Percentiles rank a stretch among this genome's conserved stretches.
These are phyloP conservation scores for Coemansia sp. DNA, from an alignment of 192 early-diverging fungal species.

Conservation along the genomic window DNA sequence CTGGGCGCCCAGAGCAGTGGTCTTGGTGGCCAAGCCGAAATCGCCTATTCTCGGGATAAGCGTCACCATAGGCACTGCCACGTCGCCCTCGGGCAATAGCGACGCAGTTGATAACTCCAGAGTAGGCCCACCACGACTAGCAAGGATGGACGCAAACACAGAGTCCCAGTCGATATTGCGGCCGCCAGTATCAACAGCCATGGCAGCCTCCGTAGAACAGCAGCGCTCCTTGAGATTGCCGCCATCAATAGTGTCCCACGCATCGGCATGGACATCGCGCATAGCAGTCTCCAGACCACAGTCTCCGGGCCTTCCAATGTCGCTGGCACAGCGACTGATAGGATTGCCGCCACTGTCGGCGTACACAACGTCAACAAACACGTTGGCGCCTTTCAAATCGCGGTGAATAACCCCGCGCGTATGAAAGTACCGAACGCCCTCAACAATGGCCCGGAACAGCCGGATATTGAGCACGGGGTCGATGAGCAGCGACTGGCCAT, in stretches of 20 bases:
- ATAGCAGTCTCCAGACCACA: not conserved
- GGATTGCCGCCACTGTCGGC: constrained; percentile 37
- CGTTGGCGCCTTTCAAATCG: constrained; percentile 87
- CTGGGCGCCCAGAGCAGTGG: constrained; percentile 19
- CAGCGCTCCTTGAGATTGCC: constrained; percentile 35
- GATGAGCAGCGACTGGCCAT: constrained; percentile 27
- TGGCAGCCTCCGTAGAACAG: constrained; percentile 6
- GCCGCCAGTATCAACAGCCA: not conserved
- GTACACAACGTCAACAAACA: constrained; percentile 63
- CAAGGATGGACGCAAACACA: constrained; percentile 39
- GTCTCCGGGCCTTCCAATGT: constrained; percentile 24
- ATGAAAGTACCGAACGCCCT: constrained; percentile 67
- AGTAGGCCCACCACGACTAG: constrained; percentile 16
- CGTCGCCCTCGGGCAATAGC: not conserved
- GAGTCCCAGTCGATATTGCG: constrained; percentile 48
- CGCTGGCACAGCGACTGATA: constrained; percentile 30
- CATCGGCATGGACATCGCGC: constrained; percentile 24
- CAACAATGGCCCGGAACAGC: constrained; percentile 72
- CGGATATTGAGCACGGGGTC: constrained; percentile 58
- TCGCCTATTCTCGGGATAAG: constrained; percentile 77
- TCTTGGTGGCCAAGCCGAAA: constrained; percentile 87
- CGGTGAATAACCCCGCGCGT: constrained; percentile 65
- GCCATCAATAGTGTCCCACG: constrained; percentile 39
- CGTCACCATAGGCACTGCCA: constrained; percentile 23
- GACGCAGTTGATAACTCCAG: not conserved